A percentile compares a stretch with the other conserved stretches of the same genome.
Evolutionary conservation across 768 basidiomycete genomes (phyloP).

Genomic region (Tulasnella sp.): DNA sequence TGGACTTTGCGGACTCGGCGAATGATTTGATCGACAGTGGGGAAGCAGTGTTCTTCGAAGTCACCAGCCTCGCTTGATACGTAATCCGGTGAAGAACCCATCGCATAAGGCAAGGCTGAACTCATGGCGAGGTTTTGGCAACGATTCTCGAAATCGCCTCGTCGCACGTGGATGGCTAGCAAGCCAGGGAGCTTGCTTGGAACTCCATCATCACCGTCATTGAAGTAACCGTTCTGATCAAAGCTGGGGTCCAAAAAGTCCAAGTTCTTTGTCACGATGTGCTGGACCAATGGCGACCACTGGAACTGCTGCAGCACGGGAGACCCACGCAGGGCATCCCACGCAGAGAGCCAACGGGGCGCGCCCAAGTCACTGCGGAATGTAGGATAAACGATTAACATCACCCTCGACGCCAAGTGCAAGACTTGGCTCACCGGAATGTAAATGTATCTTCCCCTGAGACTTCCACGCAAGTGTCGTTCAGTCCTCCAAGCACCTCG

Average conservation of each 20-base stretch:
- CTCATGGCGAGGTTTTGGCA: slow-evolving; percentile 23
- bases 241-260: slow-evolving; percentile 27
- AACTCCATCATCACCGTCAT: slow-evolving; percentile 1
- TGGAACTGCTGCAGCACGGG: slow-evolving; percentile 38
- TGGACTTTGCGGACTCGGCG: slow-evolving; percentile 29
- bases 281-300: slow-evolving; percentile 42
- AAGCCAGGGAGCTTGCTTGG: slow-evolving; percentile 4
- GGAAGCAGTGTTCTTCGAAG: slow-evolving; percentile 44
- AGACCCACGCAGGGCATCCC: slow-evolving; percentile 34
- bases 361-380: slow-evolving; percentile 39
- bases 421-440: slow-evolving; percentile 30
- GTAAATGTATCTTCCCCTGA: slow-evolving; percentile 34
- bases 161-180: slow-evolving; percentile 14
- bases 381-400: not conserved
- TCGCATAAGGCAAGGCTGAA: no score
- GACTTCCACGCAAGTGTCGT: slow-evolving; percentile 43
- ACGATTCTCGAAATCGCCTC: slow-evolving; percentile 15
- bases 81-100: no score
- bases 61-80: slow-evolving; percentile 21
- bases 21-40: slow-evolving; percentile 38
- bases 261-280: slow-evolving; percentile 40
- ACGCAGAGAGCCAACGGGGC: slow-evolving; percentile 35
- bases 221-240: slow-evolving; percentile 14
- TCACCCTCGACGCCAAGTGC: slow-evolving; percentile 22
- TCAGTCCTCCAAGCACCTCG: slow-evolving; percentile 32